phyloP scores from a whole-genome alignment of 2,329 filamentous ascomycete genomes.

The Phyllosticta citrichinensis region DNA sequence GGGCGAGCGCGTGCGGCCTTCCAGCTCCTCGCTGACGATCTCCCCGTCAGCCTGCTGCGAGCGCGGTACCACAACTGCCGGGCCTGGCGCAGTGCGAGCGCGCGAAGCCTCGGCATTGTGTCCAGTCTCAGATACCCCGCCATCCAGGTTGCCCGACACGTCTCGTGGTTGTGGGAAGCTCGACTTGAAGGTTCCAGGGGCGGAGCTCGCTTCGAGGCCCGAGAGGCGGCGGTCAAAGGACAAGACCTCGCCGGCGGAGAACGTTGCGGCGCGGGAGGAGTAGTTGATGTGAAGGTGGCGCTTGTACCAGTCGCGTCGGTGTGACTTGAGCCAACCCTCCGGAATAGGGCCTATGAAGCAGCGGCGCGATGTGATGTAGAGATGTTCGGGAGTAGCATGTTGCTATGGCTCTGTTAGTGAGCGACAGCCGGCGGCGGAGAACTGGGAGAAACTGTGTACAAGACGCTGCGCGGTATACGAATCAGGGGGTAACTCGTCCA shows the following conservation, averaged over 20 bases:
- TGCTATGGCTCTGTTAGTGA: slow-evolving; percentile 30
- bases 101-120: not conserved
- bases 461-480: slow-evolving; percentile 47
- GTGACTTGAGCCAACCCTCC: slow-evolving; percentile 53
- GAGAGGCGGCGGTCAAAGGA: slow-evolving; percentile 34
- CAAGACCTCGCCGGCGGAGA: slow-evolving; percentile 38
- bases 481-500: slow-evolving; percentile 20
- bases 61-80: not conserved
- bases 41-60: not conserved
- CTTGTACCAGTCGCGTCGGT: slow-evolving; percentile 54
- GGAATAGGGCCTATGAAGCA: slow-evolving; percentile 58
- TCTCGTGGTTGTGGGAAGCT: slow-evolving; percentile 35
- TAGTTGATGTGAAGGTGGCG: slow-evolving; percentile 36
- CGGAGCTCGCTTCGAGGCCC: slow-evolving; percentile 31
- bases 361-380: slow-evolving; percentile 51
- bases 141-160: slow-evolving; percentile 17
- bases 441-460: slow-evolving; percentile 24
- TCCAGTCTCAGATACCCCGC: slow-evolving; percentile 17
- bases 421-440: not conserved
- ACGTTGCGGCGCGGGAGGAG: slow-evolving; percentile 38
- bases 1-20: not conserved
- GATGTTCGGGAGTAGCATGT: slow-evolving; percentile 51
- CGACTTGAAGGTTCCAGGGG: slow-evolving; percentile 24
- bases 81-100: not conserved
- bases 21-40: slow-evolving; percentile 2